A percentile compares a stretch with the other conserved stretches of the same genome.
Conservation (phyloP, 202 grass and related monocot species). For the Zizania palustris region DNA sequence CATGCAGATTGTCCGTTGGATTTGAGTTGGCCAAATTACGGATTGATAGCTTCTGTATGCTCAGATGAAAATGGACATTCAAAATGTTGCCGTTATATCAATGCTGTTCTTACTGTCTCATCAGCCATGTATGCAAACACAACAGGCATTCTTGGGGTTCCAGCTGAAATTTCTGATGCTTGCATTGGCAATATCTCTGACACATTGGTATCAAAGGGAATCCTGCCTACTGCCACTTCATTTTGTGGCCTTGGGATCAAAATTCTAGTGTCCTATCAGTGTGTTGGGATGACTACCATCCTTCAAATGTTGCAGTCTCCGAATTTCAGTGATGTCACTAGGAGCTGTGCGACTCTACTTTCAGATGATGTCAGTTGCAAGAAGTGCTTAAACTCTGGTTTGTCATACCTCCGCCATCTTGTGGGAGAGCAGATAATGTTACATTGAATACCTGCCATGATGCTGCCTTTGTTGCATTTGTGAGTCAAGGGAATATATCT, state of each 20-base stretch:
- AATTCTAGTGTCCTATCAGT: constrained; percentile 82
- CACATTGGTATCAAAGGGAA: constrained; percentile 66
- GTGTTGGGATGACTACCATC: constrained; percentile 76
- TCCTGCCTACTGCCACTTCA: constrained; percentile 53
- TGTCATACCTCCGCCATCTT: constrained; percentile 95
- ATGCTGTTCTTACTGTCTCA: constrained; percentile 79
- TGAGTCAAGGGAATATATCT: constrained; percentile 69
- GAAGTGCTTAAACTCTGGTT: constrained; percentile 86
- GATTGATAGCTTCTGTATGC: constrained; percentile 70
- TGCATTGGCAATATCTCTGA: constrained; percentile 72
- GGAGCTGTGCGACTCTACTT: constrained; percentile 58
- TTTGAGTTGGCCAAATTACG: constrained; percentile 87
- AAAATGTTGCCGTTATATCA: constrained; percentile 94
- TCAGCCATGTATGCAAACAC: constrained; percentile 77
- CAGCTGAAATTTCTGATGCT: constrained; percentile 51
- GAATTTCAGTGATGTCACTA: constrained; percentile 79
- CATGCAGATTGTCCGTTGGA: constrained; percentile 83
- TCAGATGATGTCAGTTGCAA: constrained; percentile 71
- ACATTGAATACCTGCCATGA: constrained; percentile 88
- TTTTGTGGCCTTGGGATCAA: constrained; percentile 89
- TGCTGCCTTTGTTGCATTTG: constrained; percentile 92
- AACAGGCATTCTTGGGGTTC: constrained; percentile 77
- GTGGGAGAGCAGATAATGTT: constrained; percentile 85
- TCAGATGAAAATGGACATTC: constrained; percentile 65
- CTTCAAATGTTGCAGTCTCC: constrained; percentile 74